A percentile compares a stretch with the other conserved stretches of the same genome.
Evolutionary conservation across 148 eudicot species (phyloP).

Genomic region (Cornus controversa): DNA sequence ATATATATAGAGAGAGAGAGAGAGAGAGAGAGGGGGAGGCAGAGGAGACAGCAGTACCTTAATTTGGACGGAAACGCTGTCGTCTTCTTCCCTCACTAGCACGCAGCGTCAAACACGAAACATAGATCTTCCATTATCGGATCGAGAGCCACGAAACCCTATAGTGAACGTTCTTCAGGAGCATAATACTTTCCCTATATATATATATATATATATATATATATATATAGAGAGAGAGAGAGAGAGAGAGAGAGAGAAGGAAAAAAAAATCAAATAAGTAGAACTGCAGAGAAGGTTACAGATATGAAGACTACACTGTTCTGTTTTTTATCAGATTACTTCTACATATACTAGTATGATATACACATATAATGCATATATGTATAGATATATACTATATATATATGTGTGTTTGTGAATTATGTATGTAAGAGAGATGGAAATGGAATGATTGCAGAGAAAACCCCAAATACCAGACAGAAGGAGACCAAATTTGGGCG

Average conservation of each 20-base stretch:
- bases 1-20: background rate
- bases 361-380: no score
- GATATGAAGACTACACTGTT: background rate
- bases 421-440: no score
- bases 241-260: background rate
- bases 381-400: no score
- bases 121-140: conserved; percentile 30
- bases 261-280: no score
- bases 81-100: conserved; percentile 18
- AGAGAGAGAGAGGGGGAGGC: background rate
- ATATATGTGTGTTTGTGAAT: background rate
- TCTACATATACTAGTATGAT: no score
- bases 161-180: background rate
- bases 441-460: background rate
- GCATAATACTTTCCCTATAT: background rate
- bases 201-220: background rate
- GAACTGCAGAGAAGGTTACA: background rate
- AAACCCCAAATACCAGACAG: conserved; percentile 9
- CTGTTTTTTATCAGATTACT: no score
- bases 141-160: conserved; percentile 6
- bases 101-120: conserved; percentile 31
- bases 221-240: background rate
- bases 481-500: conserved; percentile 10
- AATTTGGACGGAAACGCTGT: conserved; percentile 20
- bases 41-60: background rate